Percentiles rank a stretch among this genome's conserved stretches.
phyloP scores from a whole-genome alignment of 2,329 filamentous ascomycete species.

The Neoscytalidium dimidiatum region DNA sequence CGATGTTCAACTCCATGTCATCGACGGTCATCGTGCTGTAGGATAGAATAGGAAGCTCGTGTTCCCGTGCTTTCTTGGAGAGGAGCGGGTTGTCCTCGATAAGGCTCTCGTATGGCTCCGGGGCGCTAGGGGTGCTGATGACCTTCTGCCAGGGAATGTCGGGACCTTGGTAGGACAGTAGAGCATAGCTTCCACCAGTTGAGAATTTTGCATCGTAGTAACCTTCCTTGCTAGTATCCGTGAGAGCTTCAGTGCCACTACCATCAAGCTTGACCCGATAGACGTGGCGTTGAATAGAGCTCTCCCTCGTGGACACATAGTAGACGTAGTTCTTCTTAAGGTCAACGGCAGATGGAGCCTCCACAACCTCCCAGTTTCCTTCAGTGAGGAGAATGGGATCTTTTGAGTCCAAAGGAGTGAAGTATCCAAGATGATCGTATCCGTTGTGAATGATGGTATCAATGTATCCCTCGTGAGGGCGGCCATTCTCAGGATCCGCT shows the following conservation, averaged over 20 bases:
- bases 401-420: constrained; percentile 80
- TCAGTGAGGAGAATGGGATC: constrained; percentile 84
- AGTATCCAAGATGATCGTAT: constrained; percentile 91
- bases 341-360: constrained; percentile 82
- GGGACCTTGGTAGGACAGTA: constrained; percentile 84
- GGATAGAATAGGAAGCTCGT: constrained; percentile 79
- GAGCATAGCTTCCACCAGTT: constrained; percentile 73
- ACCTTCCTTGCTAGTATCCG: constrained; percentile 70
- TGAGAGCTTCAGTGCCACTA: constrained; percentile 69
- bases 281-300: constrained; percentile 85
- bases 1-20: constrained; percentile 68
- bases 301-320: constrained; percentile 83
- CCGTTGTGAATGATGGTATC: constrained; percentile 86
- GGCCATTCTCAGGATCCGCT: constrained; percentile 73
- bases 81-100: constrained; percentile 79
- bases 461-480: constrained; percentile 84
- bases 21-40: constrained; percentile 87
- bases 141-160: constrained; percentile 89
- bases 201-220: constrained; percentile 88
- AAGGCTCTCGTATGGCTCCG: constrained; percentile 63
- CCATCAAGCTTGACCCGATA: constrained; percentile 89
- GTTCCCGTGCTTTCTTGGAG: constrained; percentile 67
- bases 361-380: constrained; percentile 88
- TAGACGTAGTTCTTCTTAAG: constrained; percentile 85
- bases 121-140: constrained; percentile 74